Evolutionary conservation across 2,329 filamentous ascomycete genomes (phyloP).

Genomic region (Xylaria sp.): DNA sequence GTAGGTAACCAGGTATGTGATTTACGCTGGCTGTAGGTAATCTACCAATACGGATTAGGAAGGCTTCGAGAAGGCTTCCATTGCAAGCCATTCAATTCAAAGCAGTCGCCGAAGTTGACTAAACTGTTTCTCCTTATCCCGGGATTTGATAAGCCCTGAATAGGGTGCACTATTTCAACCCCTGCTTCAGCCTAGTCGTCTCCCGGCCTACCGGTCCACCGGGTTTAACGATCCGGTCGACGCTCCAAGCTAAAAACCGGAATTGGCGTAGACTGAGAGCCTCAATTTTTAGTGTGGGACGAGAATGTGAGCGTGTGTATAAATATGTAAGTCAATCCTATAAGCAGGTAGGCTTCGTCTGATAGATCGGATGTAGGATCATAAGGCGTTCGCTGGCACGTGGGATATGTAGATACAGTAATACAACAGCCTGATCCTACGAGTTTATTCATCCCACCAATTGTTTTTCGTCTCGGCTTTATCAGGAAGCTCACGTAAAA

Average conservation of each 20-base stretch:
- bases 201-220: conserved; percentile 36
- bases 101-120: neutral
- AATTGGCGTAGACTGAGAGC: conserved; percentile 10
- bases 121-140: conserved; percentile 6
- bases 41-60: neutral
- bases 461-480: neutral
- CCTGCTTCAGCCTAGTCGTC: conserved; percentile 14
- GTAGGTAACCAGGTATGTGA: neutral
- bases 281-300: neutral
- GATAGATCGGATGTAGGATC: neutral
- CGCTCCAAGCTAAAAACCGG: conserved; percentile 20
- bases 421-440: neutral
- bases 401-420: neutral
- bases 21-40: neutral
- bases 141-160: too few species aligned
- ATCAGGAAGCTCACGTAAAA: neutral
- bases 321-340: neutral
- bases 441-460: neutral
- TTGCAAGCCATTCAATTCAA: neutral
- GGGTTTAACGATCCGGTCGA: conserved; percentile 30
- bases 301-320: neutral
- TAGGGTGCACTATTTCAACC: neutral
- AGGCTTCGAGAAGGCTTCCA: conserved; percentile 8
- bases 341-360: neutral
- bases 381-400: neutral